Percentiles rank a stretch among this genome's conserved stretches.
phyloP scores from a whole-genome alignment of 345 rosid species.

The Corchorus olitorius region DNA sequence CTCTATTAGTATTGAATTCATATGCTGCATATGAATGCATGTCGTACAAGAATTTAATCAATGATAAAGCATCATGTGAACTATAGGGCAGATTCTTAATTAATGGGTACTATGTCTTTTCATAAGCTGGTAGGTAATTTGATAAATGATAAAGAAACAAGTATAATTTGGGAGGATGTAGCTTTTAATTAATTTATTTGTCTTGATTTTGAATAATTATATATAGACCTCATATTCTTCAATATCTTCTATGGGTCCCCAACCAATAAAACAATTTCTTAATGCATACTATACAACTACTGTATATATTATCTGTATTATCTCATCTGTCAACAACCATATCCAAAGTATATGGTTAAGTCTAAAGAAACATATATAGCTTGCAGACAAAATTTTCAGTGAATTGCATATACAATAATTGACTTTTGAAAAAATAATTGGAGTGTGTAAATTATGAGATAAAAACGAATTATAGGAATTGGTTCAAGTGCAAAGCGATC shows the following conservation, averaged over 20 bases:
- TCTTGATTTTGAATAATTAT: neutral
- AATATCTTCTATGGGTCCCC: slow-evolving; percentile 3
- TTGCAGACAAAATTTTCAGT: neutral
- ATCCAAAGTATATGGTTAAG: slow-evolving; percentile 7
- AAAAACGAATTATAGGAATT: neutral
- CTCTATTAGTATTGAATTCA: too few species aligned
- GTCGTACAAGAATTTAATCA: neutral
- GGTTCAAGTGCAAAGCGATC: too few species aligned
- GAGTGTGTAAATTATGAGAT: neutral
- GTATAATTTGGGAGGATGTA: neutral
- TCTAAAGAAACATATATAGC: neutral
- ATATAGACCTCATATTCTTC: slow-evolving; percentile 1
- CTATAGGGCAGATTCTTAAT: neutral
- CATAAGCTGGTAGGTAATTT: neutral
- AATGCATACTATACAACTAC: neutral
- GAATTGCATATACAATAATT: neutral
- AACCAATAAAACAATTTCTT: slow-evolving; percentile 7
- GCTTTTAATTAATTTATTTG: neutral
- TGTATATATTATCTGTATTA: neutral
- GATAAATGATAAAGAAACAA: neutral
- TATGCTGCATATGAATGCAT: neutral
- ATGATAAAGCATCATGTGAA: neutral
- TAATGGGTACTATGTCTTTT: neutral
- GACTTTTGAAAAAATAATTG: neutral
- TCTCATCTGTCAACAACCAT: slow-evolving; percentile 15